A percentile compares a stretch with the other conserved stretches of the same genome.
Evolutionary conservation across 2,329 filamentous ascomycete genomes (phyloP).

Genomic region (Lasiodiplodia sp.): DNA sequence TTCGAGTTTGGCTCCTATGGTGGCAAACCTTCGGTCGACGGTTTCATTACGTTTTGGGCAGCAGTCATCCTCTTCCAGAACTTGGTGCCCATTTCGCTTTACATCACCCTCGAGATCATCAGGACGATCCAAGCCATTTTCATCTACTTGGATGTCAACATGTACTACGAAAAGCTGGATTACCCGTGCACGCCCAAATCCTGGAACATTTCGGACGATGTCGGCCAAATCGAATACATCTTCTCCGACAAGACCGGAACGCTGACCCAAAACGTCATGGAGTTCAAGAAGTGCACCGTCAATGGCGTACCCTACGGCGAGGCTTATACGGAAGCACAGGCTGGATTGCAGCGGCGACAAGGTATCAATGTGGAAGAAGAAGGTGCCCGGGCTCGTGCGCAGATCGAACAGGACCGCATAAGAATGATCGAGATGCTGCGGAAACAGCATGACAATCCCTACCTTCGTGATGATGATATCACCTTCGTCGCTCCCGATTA

Average conservation of each 20-base stretch:
- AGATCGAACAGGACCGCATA: conserved; percentile 80
- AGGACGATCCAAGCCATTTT: conserved; percentile 93
- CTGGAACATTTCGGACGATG: conserved; percentile 98
- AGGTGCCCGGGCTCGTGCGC: conserved; percentile 71
- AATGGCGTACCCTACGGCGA: conserved; percentile 97
- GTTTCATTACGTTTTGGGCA: conserved; percentile 97
- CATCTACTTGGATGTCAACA: conserved; percentile 93
- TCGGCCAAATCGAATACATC: conserved; percentile 98
- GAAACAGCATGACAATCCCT: conserved; percentile 85
- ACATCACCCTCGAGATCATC: conserved; percentile 96
- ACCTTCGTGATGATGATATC: conserved; percentile 85
- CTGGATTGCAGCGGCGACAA: conserved; percentile 91
- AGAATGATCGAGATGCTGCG: conserved; percentile 77
- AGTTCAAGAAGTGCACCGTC: conserved; percentile 98
- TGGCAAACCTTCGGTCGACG: conserved; percentile 74
- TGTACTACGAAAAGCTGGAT: conserved; percentile 96
- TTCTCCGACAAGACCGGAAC: conserved; percentile 96
- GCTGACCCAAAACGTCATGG: conserved; percentile 93
- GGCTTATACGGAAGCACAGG: conserved; percentile 95
- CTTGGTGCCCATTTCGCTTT: conserved; percentile 96
- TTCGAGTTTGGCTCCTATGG: conserved; percentile 90
- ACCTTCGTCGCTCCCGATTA: conserved; percentile 94
- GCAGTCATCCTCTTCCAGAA: conserved; percentile 96
- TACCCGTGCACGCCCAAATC: conserved; percentile 96
- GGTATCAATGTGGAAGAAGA: conserved; percentile 88